A percentile compares a stretch with the other conserved stretches of the same genome.
phyloP scores from a whole-genome alignment of 345 rosid species.

The Ailanthus altissimus region DNA sequence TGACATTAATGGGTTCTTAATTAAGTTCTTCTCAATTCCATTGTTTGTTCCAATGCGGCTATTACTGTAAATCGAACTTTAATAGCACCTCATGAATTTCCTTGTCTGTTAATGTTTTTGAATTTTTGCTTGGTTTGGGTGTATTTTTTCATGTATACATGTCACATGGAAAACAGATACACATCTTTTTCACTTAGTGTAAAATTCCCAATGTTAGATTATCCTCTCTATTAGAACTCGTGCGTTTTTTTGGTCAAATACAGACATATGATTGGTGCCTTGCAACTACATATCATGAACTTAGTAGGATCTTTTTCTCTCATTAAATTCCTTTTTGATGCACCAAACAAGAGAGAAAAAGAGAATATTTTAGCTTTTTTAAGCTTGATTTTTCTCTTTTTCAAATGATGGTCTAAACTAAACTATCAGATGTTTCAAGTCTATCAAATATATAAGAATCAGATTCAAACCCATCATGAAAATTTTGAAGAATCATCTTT shows the following conservation, averaged over 20 bases:
- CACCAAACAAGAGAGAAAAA: not conserved
- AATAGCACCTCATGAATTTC: constrained; percentile 18
- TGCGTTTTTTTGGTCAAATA: constrained; percentile 32
- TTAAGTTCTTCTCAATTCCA: constrained; percentile 26
- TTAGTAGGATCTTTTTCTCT: not conserved
- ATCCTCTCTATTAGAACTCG: constrained; percentile 17
- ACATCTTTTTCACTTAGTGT: constrained; percentile 28
- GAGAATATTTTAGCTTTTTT: constrained; percentile 14
- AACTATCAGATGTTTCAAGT: not conserved
- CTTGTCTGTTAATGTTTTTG: constrained; percentile 16
- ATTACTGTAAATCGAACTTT: constrained; percentile 16
- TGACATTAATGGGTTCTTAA: constrained; percentile 22
- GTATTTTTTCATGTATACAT: constrained; percentile 14
- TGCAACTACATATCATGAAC: constrained; percentile 20
- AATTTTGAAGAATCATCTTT: constrained; percentile 21
- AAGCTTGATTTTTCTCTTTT: constrained; percentile 8
- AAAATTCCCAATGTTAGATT: constrained; percentile 26
- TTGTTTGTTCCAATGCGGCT: constrained; percentile 23
- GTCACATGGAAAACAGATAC: constrained; percentile 38
- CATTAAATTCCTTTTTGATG: constrained; percentile 10
- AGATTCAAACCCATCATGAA: constrained; percentile 26
- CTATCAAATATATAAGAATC: constrained; percentile 23
- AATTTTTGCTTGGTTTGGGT: constrained; percentile 26
- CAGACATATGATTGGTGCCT: constrained; percentile 31
- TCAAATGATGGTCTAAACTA: constrained; percentile 2